These are phyloP conservation scores for Candida xyloterini DNA, from an alignment of 805 yeast species.

Conservation along the genomic window DNA sequence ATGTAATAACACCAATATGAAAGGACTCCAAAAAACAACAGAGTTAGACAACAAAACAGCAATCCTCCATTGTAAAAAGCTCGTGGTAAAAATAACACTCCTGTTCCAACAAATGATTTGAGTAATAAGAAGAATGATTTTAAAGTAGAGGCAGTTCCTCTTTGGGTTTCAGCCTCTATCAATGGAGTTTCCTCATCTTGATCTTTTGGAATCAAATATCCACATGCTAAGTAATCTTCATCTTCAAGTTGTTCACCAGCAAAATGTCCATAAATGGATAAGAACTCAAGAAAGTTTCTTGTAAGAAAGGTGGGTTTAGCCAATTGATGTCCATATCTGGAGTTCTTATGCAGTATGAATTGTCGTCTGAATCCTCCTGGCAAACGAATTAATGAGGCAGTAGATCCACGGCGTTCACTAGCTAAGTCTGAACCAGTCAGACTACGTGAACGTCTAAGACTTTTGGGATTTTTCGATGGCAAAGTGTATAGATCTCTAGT, in stretches of 20 bases:
- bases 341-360: conserved; percentile 41
- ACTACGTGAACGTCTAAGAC: conserved; percentile 28
- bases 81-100: conserved; percentile 65
- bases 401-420: conserved; percentile 52
- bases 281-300: conserved; percentile 70
- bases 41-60: conserved; percentile 48
- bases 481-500: conserved; percentile 45
- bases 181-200: conserved; percentile 39
- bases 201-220: conserved; percentile 26
- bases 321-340: conserved; percentile 29
- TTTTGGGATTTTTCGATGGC: conserved; percentile 11
- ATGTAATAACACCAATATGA: conserved; percentile 79
- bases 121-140: conserved; percentile 70
- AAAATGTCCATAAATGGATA: conserved; percentile 79
- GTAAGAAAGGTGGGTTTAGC: conserved; percentile 51
- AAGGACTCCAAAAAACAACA: conserved; percentile 60
- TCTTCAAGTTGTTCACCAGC: conserved; percentile 82
- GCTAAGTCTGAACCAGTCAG: conserved; percentile 27
- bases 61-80: conserved; percentile 76
- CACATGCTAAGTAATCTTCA: conserved; percentile 56
- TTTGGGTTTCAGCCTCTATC: conserved; percentile 13
- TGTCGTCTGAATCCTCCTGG: conserved; percentile 86
- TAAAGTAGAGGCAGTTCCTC: conserved; percentile 67
- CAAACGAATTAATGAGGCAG: conserved; percentile 65
- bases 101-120: conserved; percentile 77